Conservation (phyloP, 345 rosid genomes). For the Arabis alpina region DNA sequence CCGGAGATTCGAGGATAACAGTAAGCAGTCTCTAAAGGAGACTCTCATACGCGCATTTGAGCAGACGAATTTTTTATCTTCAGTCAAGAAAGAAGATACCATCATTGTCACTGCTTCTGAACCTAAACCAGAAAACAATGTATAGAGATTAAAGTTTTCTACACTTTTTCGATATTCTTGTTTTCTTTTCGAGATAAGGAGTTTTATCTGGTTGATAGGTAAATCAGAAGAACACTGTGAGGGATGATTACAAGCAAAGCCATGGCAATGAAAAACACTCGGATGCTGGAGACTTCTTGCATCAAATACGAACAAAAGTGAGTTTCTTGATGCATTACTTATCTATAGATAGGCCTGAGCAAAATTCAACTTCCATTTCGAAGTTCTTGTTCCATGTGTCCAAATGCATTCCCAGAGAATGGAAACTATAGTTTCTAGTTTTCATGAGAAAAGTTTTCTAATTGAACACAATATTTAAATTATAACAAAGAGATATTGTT, state of each 20-base stretch:
- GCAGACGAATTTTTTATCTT: constrained; percentile 38
- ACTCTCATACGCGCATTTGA: constrained; percentile 28
- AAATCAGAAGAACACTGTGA: constrained; percentile 50
- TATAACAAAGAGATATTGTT: no score
- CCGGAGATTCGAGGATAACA: constrained; percentile 42
- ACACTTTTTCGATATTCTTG: neutral
- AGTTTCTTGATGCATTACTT: constrained; percentile 40
- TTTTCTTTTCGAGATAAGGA: neutral
- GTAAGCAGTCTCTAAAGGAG: constrained; percentile 43
- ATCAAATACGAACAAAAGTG: constrained; percentile 85
- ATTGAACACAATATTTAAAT: neutral
- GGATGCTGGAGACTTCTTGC: constrained; percentile 76
- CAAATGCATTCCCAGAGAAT: neutral
- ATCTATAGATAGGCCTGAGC: neutral
- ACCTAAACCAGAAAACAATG: constrained; percentile 48
- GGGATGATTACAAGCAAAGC: constrained; percentile 43
- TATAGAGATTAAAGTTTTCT: constrained; percentile 20
- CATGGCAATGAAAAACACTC: constrained; percentile 45
- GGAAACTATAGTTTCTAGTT: neutral
- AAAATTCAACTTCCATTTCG: neutral
- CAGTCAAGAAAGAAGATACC: constrained; percentile 43
- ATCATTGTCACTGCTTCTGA: constrained; percentile 39
- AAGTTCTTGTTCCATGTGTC: neutral
- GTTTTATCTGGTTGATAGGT: constrained; percentile 25
- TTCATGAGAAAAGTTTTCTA: neutral